Evolutionary conservation across 2,329 filamentous ascomycete genomes (phyloP), one percentile per base, ranked within the genome.

Genomic region (Scytalidium lignicola): DNA sequence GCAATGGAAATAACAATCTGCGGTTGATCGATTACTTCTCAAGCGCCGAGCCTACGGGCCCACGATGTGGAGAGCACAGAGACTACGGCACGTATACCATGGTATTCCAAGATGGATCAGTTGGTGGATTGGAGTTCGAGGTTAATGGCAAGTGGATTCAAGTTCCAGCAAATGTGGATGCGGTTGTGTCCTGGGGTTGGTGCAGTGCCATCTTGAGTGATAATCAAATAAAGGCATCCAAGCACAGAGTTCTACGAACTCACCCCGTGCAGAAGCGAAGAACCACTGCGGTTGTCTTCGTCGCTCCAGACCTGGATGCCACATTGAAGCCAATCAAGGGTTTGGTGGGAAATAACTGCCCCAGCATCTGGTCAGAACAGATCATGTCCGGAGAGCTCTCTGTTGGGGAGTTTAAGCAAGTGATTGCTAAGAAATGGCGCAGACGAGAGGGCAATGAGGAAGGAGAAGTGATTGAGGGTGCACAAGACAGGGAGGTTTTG

Each of bases 21-120:
- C 43, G 51, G 28, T 43, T 52, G 37, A 52, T 52, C 23, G 51
- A 47, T 37, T 52, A 52, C 43, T 52, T 52, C 41, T 40, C 43
- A 7, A 41, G 28, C 39, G 17, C 48, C 23, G 41, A 46, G 15
- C 39, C 32, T 39, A 44, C 37, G 29, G 43, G 48, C 21, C 47
- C 47, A 12, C 48, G 51, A 3, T 53, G 43, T 18, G 44, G 51
- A 18, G 48, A 53, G 20, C 51, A 51, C 23, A 47, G 39, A 28
- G 51, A 53, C 26, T 53, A 53, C 41, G 44, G 44, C 12, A 50
- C 48, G 13, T 50, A 44, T 41, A 51, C 48, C 22, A 26, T 51
- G 3, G 44, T 48, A 10, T 50, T 53, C 29, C 48, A 50, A 48
- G 48, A 50, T 48, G 48, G 44, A 41, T 41, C 43, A 3, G 51